Base-by-base conservation (phyloP, 257 asterid species). In the Scutellaria galericulata region DNA sequence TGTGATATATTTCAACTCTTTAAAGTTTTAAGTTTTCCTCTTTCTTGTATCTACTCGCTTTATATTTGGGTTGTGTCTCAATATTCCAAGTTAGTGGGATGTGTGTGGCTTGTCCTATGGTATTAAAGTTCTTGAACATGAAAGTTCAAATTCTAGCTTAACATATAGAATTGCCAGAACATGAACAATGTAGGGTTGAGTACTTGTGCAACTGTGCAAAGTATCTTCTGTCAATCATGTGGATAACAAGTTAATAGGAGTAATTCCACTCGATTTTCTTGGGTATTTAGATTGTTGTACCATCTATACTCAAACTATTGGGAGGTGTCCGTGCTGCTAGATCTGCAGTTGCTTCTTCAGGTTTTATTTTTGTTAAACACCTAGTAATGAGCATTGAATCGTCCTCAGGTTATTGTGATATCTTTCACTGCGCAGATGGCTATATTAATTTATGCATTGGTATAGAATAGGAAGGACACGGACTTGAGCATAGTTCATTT, bases 221-320 rank as follows among this genome's bases (percentile, higher is more conserved):
- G 13, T 44, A 39, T n/a, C 24, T 52, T 27, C 48, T 4, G 4
- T 27, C 57, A 9, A 53, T 35, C 52, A 40, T 5, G 10, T 61
- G 55, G 57, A 24, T 24, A 40, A 41, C 40, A 41, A 37, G 50
- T 48, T 46, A 47, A 54, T 20, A 15, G 10, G 11, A 7, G 5
- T 9, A 44, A 22, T 15, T 63, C 8, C 47, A 35, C 46, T n/a
- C 52, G 71, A 52, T 51, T 31, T 68, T 76, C 62, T 76, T 31
- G 41, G 14, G 47, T 9, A 24, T 4, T 22, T 20, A 68, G 31
- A 45, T 27, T 66, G 54, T 27, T 7, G 27, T 44, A 7, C 46
- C 58, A 53, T 75, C 35, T 31, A 48, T 51, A 44, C 46, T 46
- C 57, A 18, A 73, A 54, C 66, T 14, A 41, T 47, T 44, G 14